phyloP scores from a whole-genome alignment of 2,329 filamentous ascomycete genomes.

The Venturia nashicola region DNA sequence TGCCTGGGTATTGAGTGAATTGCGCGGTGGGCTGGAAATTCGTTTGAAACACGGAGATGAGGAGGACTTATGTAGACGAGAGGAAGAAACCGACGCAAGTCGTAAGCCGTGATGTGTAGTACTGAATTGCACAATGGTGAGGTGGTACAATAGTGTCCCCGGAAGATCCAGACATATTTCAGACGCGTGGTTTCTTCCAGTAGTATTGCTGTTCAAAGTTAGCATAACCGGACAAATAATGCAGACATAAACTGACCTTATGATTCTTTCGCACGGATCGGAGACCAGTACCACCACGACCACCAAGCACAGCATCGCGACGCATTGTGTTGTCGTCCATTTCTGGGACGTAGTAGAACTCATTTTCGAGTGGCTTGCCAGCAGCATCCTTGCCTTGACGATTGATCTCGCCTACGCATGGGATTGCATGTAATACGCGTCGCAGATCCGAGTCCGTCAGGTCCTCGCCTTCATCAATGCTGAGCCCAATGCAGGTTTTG shows the following conservation, averaged over 20 bases:
- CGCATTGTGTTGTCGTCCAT: conserved; percentile 68
- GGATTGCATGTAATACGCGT: conserved; percentile 57
- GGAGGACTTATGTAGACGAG: not conserved
- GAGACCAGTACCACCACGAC: conserved; percentile 77
- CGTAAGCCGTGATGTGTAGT: not conserved
- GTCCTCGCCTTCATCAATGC: not conserved
- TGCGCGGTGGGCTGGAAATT: not conserved
- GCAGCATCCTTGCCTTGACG: conserved; percentile 93
- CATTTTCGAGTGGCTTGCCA: conserved; percentile 83
- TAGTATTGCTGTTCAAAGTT: conserved; percentile 49
- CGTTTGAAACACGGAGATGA: not conserved
- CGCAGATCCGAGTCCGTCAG: conserved; percentile 43
- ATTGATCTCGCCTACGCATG: conserved; percentile 76
- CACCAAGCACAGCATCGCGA: conserved; percentile 70
- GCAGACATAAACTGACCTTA: conserved; percentile 54
- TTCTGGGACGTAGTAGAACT: conserved; percentile 94
- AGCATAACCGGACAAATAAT: conserved; percentile 6
- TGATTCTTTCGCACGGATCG: conserved; percentile 88
- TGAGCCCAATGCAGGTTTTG: conserved; percentile 13
- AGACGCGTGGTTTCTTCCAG: conserved; percentile 48
- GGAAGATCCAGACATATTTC: conserved; percentile 3
- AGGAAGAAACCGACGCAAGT: not conserved
- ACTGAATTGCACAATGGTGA: not conserved
- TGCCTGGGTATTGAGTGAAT: not conserved
- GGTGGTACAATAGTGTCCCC: not conserved